These are phyloP conservation scores for Cutaneotrichosporon spelunceum DNA, from an alignment of 1,284 basidiomycete species.

Conservation along the genomic window DNA sequence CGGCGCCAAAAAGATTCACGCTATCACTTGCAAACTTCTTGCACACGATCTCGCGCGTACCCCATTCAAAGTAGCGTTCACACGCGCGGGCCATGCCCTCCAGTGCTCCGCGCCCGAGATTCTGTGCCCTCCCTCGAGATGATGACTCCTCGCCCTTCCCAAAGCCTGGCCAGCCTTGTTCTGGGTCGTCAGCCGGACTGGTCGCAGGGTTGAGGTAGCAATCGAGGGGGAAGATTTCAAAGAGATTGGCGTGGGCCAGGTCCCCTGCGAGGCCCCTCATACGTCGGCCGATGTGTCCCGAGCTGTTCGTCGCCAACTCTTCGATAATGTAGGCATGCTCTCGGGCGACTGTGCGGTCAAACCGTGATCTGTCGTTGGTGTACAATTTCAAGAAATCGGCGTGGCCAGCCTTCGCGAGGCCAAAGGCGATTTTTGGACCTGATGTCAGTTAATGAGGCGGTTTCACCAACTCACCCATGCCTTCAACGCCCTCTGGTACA, in stretches of 20 bases:
- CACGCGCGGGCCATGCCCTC: conserved; percentile 69
- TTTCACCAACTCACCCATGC: conserved; percentile 32
- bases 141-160: conserved; percentile 26
- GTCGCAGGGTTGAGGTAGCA: conserved; percentile 66
- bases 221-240: conserved; percentile 65
- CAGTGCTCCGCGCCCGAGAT: conserved; percentile 54
- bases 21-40: conserved; percentile 44
- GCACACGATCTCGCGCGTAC: conserved; percentile 60
- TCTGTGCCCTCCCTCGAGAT: conserved; percentile 32
- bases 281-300: conserved; percentile 58
- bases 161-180: conserved; percentile 45
- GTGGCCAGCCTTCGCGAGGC: conserved; percentile 54
- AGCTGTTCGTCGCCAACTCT: conserved; percentile 69
- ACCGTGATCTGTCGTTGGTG: conserved; percentile 41
- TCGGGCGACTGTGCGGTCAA: conserved; percentile 49
- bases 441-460: conserved; percentile 16
- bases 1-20: conserved; percentile 37
- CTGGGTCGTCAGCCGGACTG: conserved; percentile 25
- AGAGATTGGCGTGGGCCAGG: conserved; percentile 52
- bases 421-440: conserved; percentile 51
- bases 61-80: conserved; percentile 87
- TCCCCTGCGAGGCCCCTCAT: conserved; percentile 61
- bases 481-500: conserved; percentile 56
- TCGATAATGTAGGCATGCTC: conserved; percentile 62
- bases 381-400: conserved; percentile 61